Evolutionary conservation across 495 filamentous ascomycete species (phyloP).

Genomic region (Melanomma pulvis-pyrius): DNA sequence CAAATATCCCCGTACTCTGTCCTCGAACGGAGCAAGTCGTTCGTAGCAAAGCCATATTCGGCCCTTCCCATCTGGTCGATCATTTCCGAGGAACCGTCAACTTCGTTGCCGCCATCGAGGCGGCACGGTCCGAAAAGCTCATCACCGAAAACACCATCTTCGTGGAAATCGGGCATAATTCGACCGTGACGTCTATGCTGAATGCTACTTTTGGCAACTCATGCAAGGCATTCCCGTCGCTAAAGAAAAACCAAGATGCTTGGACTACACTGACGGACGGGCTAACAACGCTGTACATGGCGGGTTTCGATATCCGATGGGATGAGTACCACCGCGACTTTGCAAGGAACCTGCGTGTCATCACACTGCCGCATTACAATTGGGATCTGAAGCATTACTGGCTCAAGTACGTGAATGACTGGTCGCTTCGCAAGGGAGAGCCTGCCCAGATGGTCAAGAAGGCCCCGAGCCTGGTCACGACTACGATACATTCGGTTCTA

Average conservation of each 20-base stretch:
- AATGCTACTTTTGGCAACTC: too few relatives aligned
- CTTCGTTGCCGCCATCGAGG: too few relatives aligned
- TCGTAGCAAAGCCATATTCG: constrained; percentile 71
- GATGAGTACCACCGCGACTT: constrained; percentile 75
- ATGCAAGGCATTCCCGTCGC: too few relatives aligned
- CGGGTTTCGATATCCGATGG: neutral
- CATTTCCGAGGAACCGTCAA: neutral
- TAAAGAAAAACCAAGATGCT: too few relatives aligned
- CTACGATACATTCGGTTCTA: constrained; percentile 47
- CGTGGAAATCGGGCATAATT: too few relatives aligned
- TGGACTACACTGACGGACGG: too few relatives aligned
- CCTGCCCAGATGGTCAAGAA: constrained; percentile 30
- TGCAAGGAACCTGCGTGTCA: constrained; percentile 56
- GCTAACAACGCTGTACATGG: neutral
- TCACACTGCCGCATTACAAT: constrained; percentile 71
- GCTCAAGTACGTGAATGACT: constrained; percentile 73
- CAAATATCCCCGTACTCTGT: constrained; percentile 29
- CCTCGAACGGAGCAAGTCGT: constrained; percentile 60
- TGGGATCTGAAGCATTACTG: constrained; percentile 84
- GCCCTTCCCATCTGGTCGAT: constrained; percentile 40
- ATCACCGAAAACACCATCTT: too few relatives aligned
- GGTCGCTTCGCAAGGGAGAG: constrained; percentile 53
- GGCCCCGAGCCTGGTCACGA: constrained; percentile 38
- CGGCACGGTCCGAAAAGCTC: too few relatives aligned
- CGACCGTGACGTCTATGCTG: too few relatives aligned